phyloP scores from a whole-genome alignment of 2,329 filamentous ascomycete genomes.

The Zymoseptoria ardabiliae region DNA sequence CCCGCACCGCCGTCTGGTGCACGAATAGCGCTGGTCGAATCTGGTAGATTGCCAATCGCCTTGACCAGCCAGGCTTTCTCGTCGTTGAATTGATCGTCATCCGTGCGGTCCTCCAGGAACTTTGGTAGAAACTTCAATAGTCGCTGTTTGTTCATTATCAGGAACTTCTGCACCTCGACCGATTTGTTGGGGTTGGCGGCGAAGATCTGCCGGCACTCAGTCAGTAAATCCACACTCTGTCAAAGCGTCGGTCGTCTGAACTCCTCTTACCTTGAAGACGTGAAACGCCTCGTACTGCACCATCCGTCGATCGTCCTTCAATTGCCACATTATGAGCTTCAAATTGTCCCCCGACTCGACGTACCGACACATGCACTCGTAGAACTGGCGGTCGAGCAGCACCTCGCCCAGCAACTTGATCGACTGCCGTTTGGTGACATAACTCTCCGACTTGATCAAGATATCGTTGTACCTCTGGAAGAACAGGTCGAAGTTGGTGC shows the following conservation, averaged over 20 bases:
- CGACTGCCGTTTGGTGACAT: conserved; percentile 95
- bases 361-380: conserved; percentile 96
- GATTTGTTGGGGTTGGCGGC: conserved; percentile 98
- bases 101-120: conserved; percentile 89
- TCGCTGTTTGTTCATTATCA: conserved; percentile 92
- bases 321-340: conserved; percentile 96
- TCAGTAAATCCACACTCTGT: conserved; percentile 7
- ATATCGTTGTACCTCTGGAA: conserved; percentile 84
- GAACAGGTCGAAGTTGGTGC: conserved; percentile 86
- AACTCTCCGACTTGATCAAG: conserved; percentile 85
- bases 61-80: conserved; percentile 96
- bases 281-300: conserved; percentile 99
- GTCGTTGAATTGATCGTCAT: conserved; percentile 97
- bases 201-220: conserved; percentile 59
- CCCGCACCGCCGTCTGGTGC: not conserved
- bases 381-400: conserved; percentile 88
- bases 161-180: conserved; percentile 86
- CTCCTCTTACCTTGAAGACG: conserved; percentile 70
- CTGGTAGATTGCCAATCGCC: conserved; percentile 56
- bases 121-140: conserved; percentile 80
- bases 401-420: conserved; percentile 97
- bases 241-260: not conserved
- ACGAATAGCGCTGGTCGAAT: conserved; percentile 22
- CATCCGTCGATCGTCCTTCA: conserved; percentile 95
- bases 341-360: conserved; percentile 92